These are phyloP conservation scores for Boletus rubescentipes DNA, from an alignment of 768 basidiomycete genomes.

Conservation along the genomic window DNA sequence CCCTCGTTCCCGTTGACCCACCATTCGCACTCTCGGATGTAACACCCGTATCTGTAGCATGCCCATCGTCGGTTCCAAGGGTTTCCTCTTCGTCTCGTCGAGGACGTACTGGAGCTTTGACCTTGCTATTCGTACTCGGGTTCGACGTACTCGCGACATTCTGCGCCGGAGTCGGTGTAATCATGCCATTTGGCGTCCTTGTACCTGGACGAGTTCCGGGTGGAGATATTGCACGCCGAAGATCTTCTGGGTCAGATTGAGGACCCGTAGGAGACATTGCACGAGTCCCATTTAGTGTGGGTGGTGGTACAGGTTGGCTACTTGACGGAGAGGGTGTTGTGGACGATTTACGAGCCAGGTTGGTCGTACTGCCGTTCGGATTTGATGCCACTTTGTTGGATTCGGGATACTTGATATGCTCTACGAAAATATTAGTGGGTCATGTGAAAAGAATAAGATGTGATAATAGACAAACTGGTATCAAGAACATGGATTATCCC, in stretches of 20 bases:
- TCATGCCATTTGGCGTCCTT: conserved; percentile 35
- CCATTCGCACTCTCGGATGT: conserved; percentile 37
- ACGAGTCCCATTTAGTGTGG: conserved; percentile 40
- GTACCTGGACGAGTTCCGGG: conserved; percentile 43
- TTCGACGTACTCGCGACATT: conserved; percentile 6
- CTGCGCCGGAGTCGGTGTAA: conserved; percentile 10
- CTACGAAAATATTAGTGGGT: conserved; percentile 38
- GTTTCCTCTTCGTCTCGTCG: conserved; percentile 40
- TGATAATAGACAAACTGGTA: conserved; percentile 65
- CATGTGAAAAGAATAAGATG: background rate
- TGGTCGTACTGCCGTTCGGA: conserved; percentile 25
- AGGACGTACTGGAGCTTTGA: conserved; percentile 52
- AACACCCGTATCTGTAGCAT: conserved; percentile 46
- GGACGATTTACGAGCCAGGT: conserved; percentile 49
- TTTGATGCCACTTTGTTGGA: conserved; percentile 43
- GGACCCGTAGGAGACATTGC: conserved; percentile 64
- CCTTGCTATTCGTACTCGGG: conserved; percentile 40
- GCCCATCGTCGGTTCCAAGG: conserved; percentile 49
- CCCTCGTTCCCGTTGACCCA: conserved; percentile 31
- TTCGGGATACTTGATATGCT: conserved; percentile 93
- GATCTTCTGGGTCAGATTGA: conserved; percentile 51
- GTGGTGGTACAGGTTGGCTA: conserved; percentile 28
- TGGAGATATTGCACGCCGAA: conserved; percentile 69
- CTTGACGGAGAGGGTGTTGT: conserved; percentile 35
- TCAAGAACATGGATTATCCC: conserved; percentile 87